phyloP scores from a whole-genome alignment of 108 stramenopile species.

The Fistulifera solaris region DNA sequence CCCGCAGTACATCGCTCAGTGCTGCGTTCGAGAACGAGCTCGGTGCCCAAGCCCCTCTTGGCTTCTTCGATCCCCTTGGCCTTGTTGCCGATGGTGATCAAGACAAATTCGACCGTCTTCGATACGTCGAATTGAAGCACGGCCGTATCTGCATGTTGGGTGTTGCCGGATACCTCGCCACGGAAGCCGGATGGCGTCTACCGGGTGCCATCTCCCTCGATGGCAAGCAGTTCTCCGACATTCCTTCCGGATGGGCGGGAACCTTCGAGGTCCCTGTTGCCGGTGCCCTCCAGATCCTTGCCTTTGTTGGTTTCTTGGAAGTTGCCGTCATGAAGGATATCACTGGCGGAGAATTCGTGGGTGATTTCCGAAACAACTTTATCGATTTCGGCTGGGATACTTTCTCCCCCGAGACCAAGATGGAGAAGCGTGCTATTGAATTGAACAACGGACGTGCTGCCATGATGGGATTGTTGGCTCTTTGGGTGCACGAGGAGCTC shows the following conservation, averaged over 20 bases:
- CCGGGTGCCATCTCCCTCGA: slow-evolving; percentile 45
- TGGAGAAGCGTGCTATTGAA: slow-evolving; percentile 77
- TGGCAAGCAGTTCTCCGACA: slow-evolving; percentile 33
- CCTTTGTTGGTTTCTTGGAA: slow-evolving; percentile 65
- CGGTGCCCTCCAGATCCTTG: slow-evolving; percentile 45
- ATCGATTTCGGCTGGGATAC: slow-evolving; percentile 74
- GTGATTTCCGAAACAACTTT: slow-evolving; percentile 67
- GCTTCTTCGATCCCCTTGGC: slow-evolving; percentile 45
- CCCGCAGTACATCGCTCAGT: slow-evolving; percentile 28
- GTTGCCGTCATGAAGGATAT: slow-evolving; percentile 51
- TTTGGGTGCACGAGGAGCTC: slow-evolving; percentile 70
- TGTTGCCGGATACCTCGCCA: slow-evolving; percentile 24
- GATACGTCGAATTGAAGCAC: slow-evolving; percentile 60
- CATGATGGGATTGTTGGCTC: slow-evolving; percentile 76
- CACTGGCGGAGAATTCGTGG: slow-evolving; percentile 48
- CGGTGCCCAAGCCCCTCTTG: slow-evolving; percentile 68
- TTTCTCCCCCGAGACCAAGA: slow-evolving; percentile 49
- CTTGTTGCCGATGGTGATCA: slow-evolving; percentile 48
- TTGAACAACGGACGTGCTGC: slow-evolving; percentile 88
- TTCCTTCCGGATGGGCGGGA: slow-evolving; percentile 47
- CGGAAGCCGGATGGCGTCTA: slow-evolving; percentile 29
- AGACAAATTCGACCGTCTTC: slow-evolving; percentile 56
- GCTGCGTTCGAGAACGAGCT: slow-evolving; percentile 61
- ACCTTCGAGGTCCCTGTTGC: slow-evolving; percentile 33
- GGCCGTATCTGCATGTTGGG: slow-evolving; percentile 47